Evolutionary conservation across 441 rosid genomes (phyloP).

Genomic region (Adansonia gregorii): DNA sequence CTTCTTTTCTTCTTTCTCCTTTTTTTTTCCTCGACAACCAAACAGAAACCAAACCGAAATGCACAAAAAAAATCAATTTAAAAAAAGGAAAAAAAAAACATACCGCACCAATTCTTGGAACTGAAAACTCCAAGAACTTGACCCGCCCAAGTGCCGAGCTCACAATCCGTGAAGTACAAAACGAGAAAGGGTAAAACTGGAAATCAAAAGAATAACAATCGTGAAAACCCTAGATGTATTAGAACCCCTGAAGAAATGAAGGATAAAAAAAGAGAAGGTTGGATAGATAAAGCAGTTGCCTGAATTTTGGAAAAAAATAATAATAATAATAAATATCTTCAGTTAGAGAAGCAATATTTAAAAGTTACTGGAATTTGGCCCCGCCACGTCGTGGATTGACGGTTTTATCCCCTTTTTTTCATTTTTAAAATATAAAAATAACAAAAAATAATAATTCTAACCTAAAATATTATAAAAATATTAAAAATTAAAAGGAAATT

Average conservation of each 20-base stretch:
- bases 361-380: conserved; percentile 4
- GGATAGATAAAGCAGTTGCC: conserved; percentile 11
- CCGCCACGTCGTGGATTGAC: conserved; percentile 8
- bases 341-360: neutral
- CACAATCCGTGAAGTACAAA: neutral
- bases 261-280: neutral
- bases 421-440: too few relatives aligned
- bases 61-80: neutral
- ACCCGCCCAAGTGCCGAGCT: conserved; percentile 14
- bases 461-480: too few relatives aligned
- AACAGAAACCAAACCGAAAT: conserved; percentile 24
- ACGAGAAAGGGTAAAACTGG: conserved; percentile 19
- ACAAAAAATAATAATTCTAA: too few relatives aligned
- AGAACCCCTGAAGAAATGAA: conserved; percentile 17
- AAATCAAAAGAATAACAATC: neutral
- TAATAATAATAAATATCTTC: neutral
- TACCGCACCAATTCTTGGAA: conserved; percentile 27
- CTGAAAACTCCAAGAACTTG: conserved; percentile 16
- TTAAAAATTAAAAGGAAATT: too few relatives aligned
- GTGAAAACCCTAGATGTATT: conserved; percentile 24
- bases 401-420: too few relatives aligned
- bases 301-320: conserved; percentile 28
- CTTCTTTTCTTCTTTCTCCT: neutral
- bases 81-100: neutral
- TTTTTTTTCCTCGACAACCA: conserved; percentile 20